A percentile compares a stretch with the other conserved stretches of the same genome.
These are phyloP conservation scores for Neurospora sublineolata DNA, from an alignment of 495 filamentous ascomycete genomes.

Conservation along the genomic window DNA sequence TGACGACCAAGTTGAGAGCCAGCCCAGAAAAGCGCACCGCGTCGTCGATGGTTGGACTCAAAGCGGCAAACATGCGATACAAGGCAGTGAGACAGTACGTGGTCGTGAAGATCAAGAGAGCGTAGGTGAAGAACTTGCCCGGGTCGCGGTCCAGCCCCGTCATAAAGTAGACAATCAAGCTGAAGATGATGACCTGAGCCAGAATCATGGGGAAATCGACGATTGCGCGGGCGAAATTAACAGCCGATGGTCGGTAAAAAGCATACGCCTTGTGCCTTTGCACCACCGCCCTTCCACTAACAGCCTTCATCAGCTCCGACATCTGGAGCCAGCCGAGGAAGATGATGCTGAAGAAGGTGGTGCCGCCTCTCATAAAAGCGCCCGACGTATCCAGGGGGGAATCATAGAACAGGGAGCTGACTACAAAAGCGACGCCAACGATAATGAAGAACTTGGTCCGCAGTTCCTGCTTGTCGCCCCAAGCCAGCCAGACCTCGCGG, in stretches of 20 bases:
- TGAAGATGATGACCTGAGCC: conserved; percentile 58
- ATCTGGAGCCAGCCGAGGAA: conserved; percentile 75
- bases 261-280: conserved; percentile 77
- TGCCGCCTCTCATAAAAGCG: conserved; percentile 43
- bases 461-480: conserved; percentile 49
- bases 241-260: conserved; percentile 74
- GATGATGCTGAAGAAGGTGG: conserved; percentile 60
- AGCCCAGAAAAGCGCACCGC: conserved; percentile 38
- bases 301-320: conserved; percentile 62
- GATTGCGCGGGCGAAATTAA: conserved; percentile 63
- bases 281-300: conserved; percentile 59
- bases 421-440: conserved; percentile 61
- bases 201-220: conserved; percentile 65
- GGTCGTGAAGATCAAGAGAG: conserved; percentile 47
- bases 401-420: conserved; percentile 67
- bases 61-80: conserved; percentile 61
- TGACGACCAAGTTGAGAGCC: conserved; percentile 59
- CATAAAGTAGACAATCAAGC: conserved; percentile 73
- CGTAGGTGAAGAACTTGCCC: conserved; percentile 74
- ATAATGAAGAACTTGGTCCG: conserved; percentile 44
- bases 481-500: conserved; percentile 47
- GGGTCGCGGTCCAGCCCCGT: conserved; percentile 51
- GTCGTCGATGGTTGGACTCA: conserved; percentile 51
- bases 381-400: conserved; percentile 46
- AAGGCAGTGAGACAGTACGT: conserved; percentile 52